Evolutionary conservation across 2,329 filamentous ascomycete genomes (phyloP).

Genomic region (Grosmannia huntii): DNA sequence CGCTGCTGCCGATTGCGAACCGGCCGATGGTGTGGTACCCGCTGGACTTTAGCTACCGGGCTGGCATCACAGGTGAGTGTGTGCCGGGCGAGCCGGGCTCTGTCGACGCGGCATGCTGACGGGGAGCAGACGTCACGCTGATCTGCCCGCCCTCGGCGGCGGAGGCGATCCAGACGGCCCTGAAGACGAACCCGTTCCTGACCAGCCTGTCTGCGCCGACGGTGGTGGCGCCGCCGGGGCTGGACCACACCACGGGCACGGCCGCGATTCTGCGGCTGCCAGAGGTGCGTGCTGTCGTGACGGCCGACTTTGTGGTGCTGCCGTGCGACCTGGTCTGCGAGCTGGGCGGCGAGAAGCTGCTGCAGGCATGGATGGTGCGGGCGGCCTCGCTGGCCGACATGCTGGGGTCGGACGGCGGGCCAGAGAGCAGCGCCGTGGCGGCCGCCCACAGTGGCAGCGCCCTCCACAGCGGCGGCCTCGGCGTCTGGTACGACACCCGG

Average conservation of each 20-base stretch:
- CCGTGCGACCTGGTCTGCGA: conserved; percentile 93
- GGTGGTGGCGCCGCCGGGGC: conserved; percentile 60
- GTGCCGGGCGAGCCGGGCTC: too few relatives aligned
- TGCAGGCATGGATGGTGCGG: conserved; percentile 88
- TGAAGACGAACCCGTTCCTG: conserved; percentile 67
- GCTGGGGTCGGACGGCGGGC: conserved; percentile 30
- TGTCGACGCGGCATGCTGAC: neutral
- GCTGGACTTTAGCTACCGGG: conserved; percentile 72
- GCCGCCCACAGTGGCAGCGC: neutral
- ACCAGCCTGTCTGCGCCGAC: conserved; percentile 61
- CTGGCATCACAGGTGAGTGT: conserved; percentile 59
- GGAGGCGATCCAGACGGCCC: conserved; percentile 52
- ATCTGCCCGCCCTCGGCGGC: conserved; percentile 53
- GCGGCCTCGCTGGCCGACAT: conserved; percentile 55
- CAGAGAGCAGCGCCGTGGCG: conserved; percentile 5
- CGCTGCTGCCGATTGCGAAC: conserved; percentile 70
- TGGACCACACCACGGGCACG: conserved; percentile 78
- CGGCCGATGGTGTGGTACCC: conserved; percentile 85
- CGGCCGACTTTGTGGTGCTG: conserved; percentile 75
- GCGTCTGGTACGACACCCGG: conserved; percentile 86
- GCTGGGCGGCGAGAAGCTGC: conserved; percentile 64
- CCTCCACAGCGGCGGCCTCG: conserved; percentile 59
- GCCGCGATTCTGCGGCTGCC: conserved; percentile 77
- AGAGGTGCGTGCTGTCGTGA: conserved; percentile 67
- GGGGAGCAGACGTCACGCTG: conserved; percentile 43